Conservation (phyloP, 2,329 filamentous ascomycete genomes). For the Metarhizium rileyi region DNA sequence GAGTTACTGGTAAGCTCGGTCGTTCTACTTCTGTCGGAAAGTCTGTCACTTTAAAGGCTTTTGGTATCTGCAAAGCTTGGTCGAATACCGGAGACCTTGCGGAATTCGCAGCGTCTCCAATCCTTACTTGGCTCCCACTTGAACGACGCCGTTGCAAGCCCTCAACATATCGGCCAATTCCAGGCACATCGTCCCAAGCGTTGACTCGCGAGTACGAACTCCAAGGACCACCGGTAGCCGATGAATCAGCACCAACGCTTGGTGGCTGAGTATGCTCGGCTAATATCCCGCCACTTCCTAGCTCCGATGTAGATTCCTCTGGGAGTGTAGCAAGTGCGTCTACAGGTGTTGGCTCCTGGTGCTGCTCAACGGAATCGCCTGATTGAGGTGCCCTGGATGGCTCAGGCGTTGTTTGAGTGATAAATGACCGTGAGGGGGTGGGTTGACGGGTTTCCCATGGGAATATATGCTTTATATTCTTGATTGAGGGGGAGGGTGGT, state of each 20-base stretch:
- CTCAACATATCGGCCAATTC: constrained; percentile 82
- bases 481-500: constrained; percentile 40
- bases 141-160: constrained; percentile 54
- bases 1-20: constrained; percentile 83
- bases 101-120: neutral
- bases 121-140: constrained; percentile 19
- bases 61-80: constrained; percentile 14
- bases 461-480: constrained; percentile 63
- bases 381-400: constrained; percentile 15
- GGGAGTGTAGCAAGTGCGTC: neutral
- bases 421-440: constrained; percentile 54
- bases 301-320: neutral
- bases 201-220: constrained; percentile 66
- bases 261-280: neutral
- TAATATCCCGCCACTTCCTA: neutral
- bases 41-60: constrained; percentile 65
- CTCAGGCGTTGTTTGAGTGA: constrained; percentile 4
- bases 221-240: constrained; percentile 49
- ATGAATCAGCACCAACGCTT: neutral
- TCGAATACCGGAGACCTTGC: neutral
- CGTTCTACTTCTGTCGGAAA: constrained; percentile 77
- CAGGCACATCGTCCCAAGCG: constrained; percentile 86
- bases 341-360: neutral
- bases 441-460: constrained; percentile 75
- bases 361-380: constrained; percentile 7